Evolutionary conservation across 768 basidiomycete genomes (phyloP), one percentile per base, ranked within the genome.

Genomic region (Lactarius trivialis): DNA sequence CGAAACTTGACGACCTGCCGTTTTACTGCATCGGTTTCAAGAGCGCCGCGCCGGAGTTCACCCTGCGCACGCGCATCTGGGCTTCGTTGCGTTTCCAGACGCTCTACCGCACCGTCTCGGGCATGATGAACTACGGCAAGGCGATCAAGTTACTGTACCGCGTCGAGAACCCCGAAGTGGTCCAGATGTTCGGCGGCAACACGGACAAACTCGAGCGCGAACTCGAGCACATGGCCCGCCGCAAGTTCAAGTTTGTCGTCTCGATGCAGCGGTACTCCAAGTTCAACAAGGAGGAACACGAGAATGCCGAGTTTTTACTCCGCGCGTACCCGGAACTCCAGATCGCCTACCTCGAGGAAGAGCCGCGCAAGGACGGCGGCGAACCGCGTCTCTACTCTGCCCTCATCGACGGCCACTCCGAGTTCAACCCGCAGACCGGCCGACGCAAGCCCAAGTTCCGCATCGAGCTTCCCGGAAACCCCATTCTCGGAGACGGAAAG

Each of bases 61-160:
- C 97, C 2, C 82, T 99, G 15, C 93, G 97, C 63, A 99, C 97
- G 8, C 88, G 97, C 72, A 99, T 99, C 70, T 99, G 97, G 97
- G 95, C 97, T 9, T 98, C 96, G 6, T 84, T 99, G 9, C 92
- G 97, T 58, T 97, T 97, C 19, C 97, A 99, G 78, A 99, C 97
- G 2, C 84, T 99, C 21, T 98, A 99, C 73, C 86, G 97, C 67
- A 99, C 97, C 15, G 96, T 99, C 19, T 98, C 97, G 37, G 97
- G 97, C 56, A 98, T 99, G 92, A 98, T 98, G 97, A 99, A 99
- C 77, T 98, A 99, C 74, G 86, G 91, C 67, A 99, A 99, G 78
- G 97, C 97, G 14, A 98, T 99, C 85, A 99, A 99, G 73, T 78
- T 99, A 37, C 82, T 99, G n/a, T 96, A 98, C 74, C 93, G 96